Evolutionary conservation across 192 early-diverging fungal species (phyloP).

Genomic region (Cladochytrium replicatum): DNA sequence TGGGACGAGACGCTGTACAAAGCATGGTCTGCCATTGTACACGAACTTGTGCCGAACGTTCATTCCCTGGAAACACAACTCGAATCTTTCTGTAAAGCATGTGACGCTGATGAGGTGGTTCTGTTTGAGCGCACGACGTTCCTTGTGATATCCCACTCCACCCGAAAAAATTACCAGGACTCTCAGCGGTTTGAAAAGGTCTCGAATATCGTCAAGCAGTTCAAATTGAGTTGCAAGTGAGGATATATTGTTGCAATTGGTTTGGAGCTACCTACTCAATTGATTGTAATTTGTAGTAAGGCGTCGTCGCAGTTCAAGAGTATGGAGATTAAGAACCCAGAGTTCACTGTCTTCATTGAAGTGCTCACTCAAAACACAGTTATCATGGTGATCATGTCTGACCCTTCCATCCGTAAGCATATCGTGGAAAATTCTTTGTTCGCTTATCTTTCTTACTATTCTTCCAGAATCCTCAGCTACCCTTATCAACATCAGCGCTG

Average conservation of each 20-base stretch:
- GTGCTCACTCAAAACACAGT: constrained; percentile 76
- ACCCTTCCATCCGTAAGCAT: constrained; percentile 69
- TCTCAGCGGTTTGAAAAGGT: constrained; percentile 83
- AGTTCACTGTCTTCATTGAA: constrained; percentile 70
- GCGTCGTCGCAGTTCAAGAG: constrained; percentile 75
- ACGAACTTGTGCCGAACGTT: constrained; percentile 91
- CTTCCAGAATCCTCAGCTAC: constrained; percentile 67
- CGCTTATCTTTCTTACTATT: background rate
- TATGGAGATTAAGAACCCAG: constrained; percentile 72
- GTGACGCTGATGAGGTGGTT: constrained; percentile 90
- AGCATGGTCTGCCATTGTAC: constrained; percentile 96
- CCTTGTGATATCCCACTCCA: constrained; percentile 80
- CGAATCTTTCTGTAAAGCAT: constrained; percentile 64
- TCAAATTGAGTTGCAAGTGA: constrained; percentile 62
- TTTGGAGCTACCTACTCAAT: no score
- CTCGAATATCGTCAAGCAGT: constrained; percentile 85
- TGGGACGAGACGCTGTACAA: constrained; percentile 91
- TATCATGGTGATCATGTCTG: constrained; percentile 79
- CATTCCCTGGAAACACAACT: constrained; percentile 67
- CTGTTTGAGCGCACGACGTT: constrained; percentile 94
- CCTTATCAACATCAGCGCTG: constrained; percentile 69
- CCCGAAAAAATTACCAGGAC: constrained; percentile 46
- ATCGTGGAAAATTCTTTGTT: background rate
- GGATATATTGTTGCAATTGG: no score
- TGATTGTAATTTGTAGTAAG: no score